phyloP scores from a whole-genome alignment of 2,329 filamentous ascomycete genomes.

The Ascochyta koolunga region DNA sequence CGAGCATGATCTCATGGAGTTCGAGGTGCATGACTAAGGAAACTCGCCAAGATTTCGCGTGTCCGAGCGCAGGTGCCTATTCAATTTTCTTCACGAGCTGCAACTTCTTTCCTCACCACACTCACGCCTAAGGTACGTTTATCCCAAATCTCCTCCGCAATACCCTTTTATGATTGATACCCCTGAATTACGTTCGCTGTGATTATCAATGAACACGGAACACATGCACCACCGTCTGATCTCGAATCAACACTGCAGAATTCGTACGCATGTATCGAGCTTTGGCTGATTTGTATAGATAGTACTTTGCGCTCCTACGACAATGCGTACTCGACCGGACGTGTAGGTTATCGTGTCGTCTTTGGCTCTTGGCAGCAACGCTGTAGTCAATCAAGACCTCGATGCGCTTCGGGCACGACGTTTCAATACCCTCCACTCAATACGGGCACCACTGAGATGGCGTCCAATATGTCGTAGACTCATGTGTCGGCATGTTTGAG shows the following conservation, averaged over 20 bases:
- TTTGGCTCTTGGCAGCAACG: background rate
- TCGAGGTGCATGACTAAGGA: constrained; percentile 33
- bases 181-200: constrained; percentile 59
- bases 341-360: background rate
- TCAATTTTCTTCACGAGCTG: constrained; percentile 33
- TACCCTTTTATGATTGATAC: constrained; percentile 56
- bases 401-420: background rate
- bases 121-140: constrained; percentile 34
- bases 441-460: background rate
- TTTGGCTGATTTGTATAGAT: constrained; percentile 26
- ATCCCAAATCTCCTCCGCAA: background rate
- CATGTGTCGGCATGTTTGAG: background rate
- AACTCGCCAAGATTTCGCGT: constrained; percentile 36
- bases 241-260: constrained; percentile 17
- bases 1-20: constrained; percentile 19
- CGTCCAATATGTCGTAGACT: background rate
- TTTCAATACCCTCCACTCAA: background rate
- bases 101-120: constrained; percentile 28
- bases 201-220: constrained; percentile 62
- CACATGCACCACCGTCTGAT: constrained; percentile 69
- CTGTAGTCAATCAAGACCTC: background rate
- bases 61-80: constrained; percentile 20
- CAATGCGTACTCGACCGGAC: background rate
- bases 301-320: background rate
- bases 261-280: constrained; percentile 3